Conservation (phyloP, 306 rosid genomes). For the Lotus japonicus region DNA sequence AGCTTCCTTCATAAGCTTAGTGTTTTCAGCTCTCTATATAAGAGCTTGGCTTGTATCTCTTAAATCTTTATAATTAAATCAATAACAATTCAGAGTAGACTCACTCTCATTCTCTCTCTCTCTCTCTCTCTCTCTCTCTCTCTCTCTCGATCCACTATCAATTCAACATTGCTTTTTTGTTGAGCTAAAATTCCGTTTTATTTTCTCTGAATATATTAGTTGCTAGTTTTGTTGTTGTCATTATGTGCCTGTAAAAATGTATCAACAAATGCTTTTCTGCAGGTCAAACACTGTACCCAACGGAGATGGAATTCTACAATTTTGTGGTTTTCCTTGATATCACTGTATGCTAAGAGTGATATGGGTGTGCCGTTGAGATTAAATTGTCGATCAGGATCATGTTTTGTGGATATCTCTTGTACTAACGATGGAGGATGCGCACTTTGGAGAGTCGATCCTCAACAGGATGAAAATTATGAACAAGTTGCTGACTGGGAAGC, state of each 20-base stretch:
- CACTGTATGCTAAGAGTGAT: constrained; percentile 72
- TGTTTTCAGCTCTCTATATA: too few species aligned
- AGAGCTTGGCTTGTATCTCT: too few species aligned
- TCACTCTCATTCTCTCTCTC: too few species aligned
- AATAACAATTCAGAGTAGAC: too few species aligned
- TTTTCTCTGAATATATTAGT: constrained; percentile 19
- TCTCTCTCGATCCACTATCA: too few species aligned
- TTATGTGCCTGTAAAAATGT: neutral
- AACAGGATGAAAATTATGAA: constrained; percentile 38
- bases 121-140: too few species aligned
- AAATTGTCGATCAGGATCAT: constrained; percentile 64
- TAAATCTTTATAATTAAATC: too few species aligned
- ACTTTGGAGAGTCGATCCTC: constrained; percentile 59
- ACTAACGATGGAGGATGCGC: constrained; percentile 47
- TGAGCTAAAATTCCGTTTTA: neutral
- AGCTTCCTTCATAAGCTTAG: too few species aligned
- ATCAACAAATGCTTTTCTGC: constrained; percentile 17
- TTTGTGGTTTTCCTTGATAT: constrained; percentile 76
- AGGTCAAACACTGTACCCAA: constrained; percentile 65
- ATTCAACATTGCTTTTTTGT: neutral
- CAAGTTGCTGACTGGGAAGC: constrained; percentile 59
- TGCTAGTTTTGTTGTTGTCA: constrained; percentile 18
- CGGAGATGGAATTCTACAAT: constrained; percentile 61
- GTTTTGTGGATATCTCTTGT: constrained; percentile 66
- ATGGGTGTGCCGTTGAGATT: constrained; percentile 68